Evolutionary conservation across 73 alveolate species (phyloP).

Genomic region (Paramecium tetraurelia): DNA sequence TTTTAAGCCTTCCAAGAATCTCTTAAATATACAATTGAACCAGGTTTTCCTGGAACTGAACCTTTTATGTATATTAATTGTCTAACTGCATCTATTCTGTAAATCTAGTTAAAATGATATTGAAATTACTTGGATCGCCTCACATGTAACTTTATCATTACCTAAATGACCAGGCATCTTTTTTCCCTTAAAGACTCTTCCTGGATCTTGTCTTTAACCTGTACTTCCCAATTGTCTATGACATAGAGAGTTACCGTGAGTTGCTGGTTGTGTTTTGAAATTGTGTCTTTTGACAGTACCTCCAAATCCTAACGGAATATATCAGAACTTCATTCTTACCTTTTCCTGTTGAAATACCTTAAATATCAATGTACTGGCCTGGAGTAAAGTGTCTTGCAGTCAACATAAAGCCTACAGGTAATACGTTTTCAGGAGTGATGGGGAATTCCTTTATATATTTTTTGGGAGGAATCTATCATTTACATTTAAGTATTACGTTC

Average conservation of each 20-base stretch:
- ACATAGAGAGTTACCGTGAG: conserved; percentile 84
- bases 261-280: conserved; percentile 70
- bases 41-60: conserved; percentile 82
- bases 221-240: conserved; percentile 85
- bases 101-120: conserved; percentile 19
- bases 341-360: conserved; percentile 79
- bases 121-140: not conserved
- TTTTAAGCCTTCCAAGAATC: conserved; percentile 69
- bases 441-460: conserved; percentile 72
- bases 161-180: conserved; percentile 94
- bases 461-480: conserved; percentile 72
- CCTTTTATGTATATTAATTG: conserved; percentile 77
- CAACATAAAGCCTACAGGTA: conserved; percentile 85
- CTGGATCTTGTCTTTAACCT: conserved; percentile 84
- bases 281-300: conserved; percentile 88
- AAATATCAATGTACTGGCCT: conserved; percentile 78
- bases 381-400: conserved; percentile 77
- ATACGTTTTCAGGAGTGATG: conserved; percentile 72
- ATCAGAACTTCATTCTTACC: conserved; percentile 24
- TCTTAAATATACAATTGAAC: conserved; percentile 67
- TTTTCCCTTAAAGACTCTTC: conserved; percentile 83
- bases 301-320: conserved; percentile 48
- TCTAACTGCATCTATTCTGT: conserved; percentile 80
- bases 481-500: not conserved
- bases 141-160: conserved; percentile 58